Base-by-base conservation (phyloP, 2,329 filamentous ascomycete genomes). In the Aspergillus pseudonomiae region DNA sequence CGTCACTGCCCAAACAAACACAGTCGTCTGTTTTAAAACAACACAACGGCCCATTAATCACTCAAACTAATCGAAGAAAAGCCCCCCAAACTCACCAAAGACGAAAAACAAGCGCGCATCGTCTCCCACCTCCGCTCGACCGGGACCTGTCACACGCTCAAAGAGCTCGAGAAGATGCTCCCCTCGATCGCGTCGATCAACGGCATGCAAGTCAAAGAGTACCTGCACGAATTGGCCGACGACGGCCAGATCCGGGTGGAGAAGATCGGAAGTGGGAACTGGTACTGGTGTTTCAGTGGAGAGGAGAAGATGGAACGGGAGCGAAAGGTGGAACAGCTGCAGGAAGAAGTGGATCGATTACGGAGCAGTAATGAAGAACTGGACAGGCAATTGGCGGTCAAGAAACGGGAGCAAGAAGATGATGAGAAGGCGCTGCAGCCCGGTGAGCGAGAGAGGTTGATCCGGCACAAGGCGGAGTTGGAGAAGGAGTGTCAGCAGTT, bases 191-290 rank as follows among this genome's bases (percentile, higher is more conserved):
- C 86, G 6, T 86, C 85, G 11, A 88, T 91, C 78, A 88, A 86
- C 68, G 81, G 83, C 66, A 89, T 90, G 83, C 86, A 88, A 72
- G 86, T 89, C 53, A 89, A 89, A 75, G 89, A 91, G 70, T 89
- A 88, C 71, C 78, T 91, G 21, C 87, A 89, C 73, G 80, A 83
- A 5, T 82, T 91, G 24, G 79, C 81, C 10, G 87, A 90, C 70
- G 89, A 91, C 62, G 82, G 81, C 69, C 83, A 84, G 69, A 84
- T 91, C 65, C 83, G 83, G 21, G 85, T 89, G 32, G 88, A 91
- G 78, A 91, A 90, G 75, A 91, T 91, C 69, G 89, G 88, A 50
- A 88, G 83, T 66, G 88, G 87, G 32, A 91, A 91, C 74, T 91
- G 88, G 88, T 91, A 90, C 77, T 91, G 89, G 89, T 85, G 83